Conservation (phyloP, 129 eudicot genomes). For the Flaveria robusta region DNA sequence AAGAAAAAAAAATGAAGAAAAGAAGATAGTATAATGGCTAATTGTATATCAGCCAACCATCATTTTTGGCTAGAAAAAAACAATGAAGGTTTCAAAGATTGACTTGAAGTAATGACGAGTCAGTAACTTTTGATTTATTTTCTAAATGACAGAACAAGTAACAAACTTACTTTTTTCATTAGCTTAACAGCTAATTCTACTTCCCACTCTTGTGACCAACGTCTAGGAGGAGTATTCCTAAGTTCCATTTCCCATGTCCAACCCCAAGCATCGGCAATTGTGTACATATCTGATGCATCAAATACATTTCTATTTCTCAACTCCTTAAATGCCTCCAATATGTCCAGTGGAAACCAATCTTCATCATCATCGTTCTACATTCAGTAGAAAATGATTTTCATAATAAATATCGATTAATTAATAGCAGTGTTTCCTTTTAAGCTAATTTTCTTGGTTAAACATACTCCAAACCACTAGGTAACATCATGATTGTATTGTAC, state of each 20-base stretch:
- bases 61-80: no score
- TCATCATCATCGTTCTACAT: conserved; percentile 83
- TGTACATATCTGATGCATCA: conserved; percentile 89
- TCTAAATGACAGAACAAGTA: neutral
- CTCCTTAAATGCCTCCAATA: conserved; percentile 82
- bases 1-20: neutral
- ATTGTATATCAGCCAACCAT: no score
- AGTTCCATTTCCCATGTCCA: conserved; percentile 97
- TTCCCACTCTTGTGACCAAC: conserved; percentile 99
- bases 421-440: neutral
- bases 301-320: conserved; percentile 67
- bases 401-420: neutral
- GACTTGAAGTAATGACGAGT: neutral
- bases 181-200: conserved; percentile 88
- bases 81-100: no score
- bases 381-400: neutral
- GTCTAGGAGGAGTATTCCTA: conserved; percentile 69
- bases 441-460: neutral
- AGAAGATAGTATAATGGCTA: neutral
- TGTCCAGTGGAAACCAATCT: conserved; percentile 87
- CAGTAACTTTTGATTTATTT: neutral
- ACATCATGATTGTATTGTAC: conserved; percentile 37
- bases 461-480: conserved; percentile 4
- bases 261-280: conserved; percentile 97
- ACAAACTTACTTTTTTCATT: conserved; percentile 65